phyloP scores from a whole-genome alignment of 176 grass and related monocot genomes.

The bread wheat (Triticum aestivum) region IWGSC_CS_RefSeq_v2.1 NC_057797.1:662397754-662398253 shows the following conservation, averaged over 20 bases:
- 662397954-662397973: constrained; percentile 7
- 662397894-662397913: constrained; percentile 55
- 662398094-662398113: no score
- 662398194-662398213: not conserved
- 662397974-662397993: constrained; percentile 36
- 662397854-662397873: constrained; percentile 53
- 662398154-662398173: no score
- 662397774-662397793: constrained; percentile 43
- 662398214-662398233: not conserved
- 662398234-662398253: not conserved
- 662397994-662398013: constrained; percentile 22
- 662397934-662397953: constrained; percentile 31
- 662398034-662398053: not conserved
- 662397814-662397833: constrained; percentile 72
- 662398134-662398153: no score
- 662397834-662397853: constrained; percentile 42
- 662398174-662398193: no score
- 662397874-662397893: constrained; percentile 59
- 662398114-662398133: no score
- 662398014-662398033: constrained; percentile 28
- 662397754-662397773: constrained; percentile 39
- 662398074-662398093: no score
- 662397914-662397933: constrained; percentile 47
- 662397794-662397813: constrained; percentile 67
- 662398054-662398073: no score